Base-by-base conservation (phyloP, 2,329 filamentous ascomycete species). In the Colletotrichum sp. region DNA sequence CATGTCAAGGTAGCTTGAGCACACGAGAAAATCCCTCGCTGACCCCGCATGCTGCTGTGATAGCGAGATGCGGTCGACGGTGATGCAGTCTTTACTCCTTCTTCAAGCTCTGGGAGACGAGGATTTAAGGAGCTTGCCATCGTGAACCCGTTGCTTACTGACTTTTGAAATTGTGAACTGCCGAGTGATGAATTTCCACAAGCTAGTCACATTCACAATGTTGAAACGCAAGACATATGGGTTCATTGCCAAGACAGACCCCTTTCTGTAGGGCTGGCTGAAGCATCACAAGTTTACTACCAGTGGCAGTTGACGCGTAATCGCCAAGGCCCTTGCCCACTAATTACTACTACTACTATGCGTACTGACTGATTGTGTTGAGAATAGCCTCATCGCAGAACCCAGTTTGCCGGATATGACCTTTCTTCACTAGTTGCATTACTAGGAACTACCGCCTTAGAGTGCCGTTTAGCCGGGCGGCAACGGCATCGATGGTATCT, bases 21-120 rank as follows among this genome's bases (percentile, higher is more conserved):
- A 61, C 12, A 13, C 9, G 28, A 26, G 26, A 61, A n/a, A 61
- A 30, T 28, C 43, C 10, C 43, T 52, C 43, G 43, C 43, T 13
- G 43, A 7, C 43, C n/a, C 43, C n/a, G 43, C 43, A 52, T 21
- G n/a, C n/a, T 52, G 43, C 18, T 2, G 43, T 21, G 43, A 48
- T 48, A 3, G 43, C 3, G 1, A 52, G 6, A 52, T 24, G n/a
- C 0, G 0, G 43, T 52, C n/a, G 43, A 48, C 39, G 18, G 6
- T 21, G 43, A 21, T 52, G 43, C n/a, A 12, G n/a, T 13, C n/a
- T 21, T 13, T 13, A 21, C n/a, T 13, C n/a, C n/a, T 52, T 21
- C 18, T 13, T 52, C 43, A 21, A 52, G n/a, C n/a, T 52, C 43
- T 21, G 12, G n/a, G 0, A 21, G n/a, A 52, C n/a, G n/a, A 2